phyloP scores from a whole-genome alignment of 176 grass and related monocot species.

The Secale cereale region DNA sequence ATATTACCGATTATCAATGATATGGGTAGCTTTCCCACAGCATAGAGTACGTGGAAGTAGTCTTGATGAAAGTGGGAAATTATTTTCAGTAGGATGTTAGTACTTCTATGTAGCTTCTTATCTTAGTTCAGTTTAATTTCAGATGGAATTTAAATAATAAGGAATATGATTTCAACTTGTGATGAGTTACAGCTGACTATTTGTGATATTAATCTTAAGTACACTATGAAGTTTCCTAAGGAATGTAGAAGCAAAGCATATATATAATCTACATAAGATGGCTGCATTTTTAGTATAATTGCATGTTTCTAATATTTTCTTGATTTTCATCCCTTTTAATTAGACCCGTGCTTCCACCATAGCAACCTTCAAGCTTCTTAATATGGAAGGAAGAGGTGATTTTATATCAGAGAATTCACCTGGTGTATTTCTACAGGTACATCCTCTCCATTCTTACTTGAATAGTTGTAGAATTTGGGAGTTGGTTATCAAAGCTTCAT shows the following conservation, averaged over 20 bases:
- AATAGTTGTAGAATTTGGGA: not conserved
- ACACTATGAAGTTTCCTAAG: not conserved
- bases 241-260: not conserved
- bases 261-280: not conserved
- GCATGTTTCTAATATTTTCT: constrained; percentile 10
- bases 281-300: not conserved
- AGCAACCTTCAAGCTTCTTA: constrained; percentile 68
- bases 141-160: constrained; percentile 1
- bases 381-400: constrained; percentile 46
- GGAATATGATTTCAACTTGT: not conserved
- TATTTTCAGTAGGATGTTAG: not conserved
- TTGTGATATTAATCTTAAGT: not conserved
- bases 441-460: constrained; percentile 17
- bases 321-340: not conserved
- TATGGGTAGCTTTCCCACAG: not conserved
- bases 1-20: not conserved
- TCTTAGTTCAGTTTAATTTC: constrained; percentile 20
- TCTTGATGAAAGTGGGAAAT: constrained; percentile 9
- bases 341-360: constrained; percentile 58
- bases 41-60: not conserved
- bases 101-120: not conserved
- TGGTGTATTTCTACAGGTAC: constrained; percentile 92
- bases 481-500: not conserved
- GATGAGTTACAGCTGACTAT: not conserved
- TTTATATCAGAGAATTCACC: constrained; percentile 66